A percentile compares a stretch with the other conserved stretches of the same genome.
Conservation (phyloP, 176 grass and related monocot species). For the Musa beccarii region DNA sequence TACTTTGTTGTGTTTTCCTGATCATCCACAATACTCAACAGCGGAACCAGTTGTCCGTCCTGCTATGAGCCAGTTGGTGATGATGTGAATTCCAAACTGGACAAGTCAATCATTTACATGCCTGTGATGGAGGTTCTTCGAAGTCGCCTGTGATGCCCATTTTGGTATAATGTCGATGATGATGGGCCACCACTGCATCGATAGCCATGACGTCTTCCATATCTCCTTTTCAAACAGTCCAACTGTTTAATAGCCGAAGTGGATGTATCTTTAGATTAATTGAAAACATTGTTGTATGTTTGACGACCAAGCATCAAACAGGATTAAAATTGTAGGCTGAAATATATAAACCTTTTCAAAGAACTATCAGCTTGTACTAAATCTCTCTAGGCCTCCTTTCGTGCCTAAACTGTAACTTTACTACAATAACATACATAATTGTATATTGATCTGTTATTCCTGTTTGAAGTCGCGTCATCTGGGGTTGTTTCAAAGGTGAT, state of each 20-base stretch:
- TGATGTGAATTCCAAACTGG: conserved; percentile 61
- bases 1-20: conserved; percentile 24
- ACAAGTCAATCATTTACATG: conserved; percentile 79
- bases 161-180: conserved; percentile 59
- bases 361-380: neutral
- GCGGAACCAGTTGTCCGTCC: conserved; percentile 75
- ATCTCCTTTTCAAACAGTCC: neutral
- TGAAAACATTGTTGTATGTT: neutral
- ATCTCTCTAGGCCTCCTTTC: neutral
- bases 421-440: too few species aligned
- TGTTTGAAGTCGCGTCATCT: too few species aligned
- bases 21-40: conserved; percentile 69
- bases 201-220: conserved; percentile 25
- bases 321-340: neutral
- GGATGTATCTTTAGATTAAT: neutral
- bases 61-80: conserved; percentile 55
- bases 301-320: neutral
- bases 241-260: neutral
- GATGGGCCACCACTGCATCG: conserved; percentile 68
- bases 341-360: too few species aligned
- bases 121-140: conserved; percentile 62
- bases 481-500: too few species aligned
- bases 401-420: too few species aligned
- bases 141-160: conserved; percentile 50
- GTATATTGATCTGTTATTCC: too few species aligned